These are phyloP conservation scores for Russula virescens DNA, from an alignment of 768 basidiomycete species.

Conservation along the genomic window DNA sequence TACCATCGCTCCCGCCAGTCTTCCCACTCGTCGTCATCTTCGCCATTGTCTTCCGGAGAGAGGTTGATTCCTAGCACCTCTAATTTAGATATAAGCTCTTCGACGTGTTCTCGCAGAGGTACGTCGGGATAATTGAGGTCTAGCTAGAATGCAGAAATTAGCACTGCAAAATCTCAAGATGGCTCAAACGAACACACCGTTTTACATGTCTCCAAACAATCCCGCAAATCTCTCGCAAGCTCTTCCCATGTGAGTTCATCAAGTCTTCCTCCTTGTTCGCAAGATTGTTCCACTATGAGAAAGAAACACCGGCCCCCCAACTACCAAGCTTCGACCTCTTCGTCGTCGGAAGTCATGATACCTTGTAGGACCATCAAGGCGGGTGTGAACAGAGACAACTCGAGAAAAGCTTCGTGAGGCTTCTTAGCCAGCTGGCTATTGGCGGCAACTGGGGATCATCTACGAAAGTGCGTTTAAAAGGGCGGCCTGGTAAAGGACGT, in stretches of 20 bases:
- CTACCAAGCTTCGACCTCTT: slow-evolving; percentile 90
- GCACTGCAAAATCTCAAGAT: slow-evolving; percentile 1
- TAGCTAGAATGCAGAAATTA: slow-evolving; percentile 40
- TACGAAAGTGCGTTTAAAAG: slow-evolving; percentile 26
- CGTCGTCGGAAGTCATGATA: slow-evolving; percentile 73
- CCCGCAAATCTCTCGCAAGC: slow-evolving; percentile 68
- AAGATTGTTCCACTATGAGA: slow-evolving; percentile 68
- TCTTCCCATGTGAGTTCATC: slow-evolving; percentile 66
- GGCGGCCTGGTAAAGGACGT: neutral
- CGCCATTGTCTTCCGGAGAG: slow-evolving; percentile 52
- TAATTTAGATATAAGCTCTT: slow-evolving; percentile 65
- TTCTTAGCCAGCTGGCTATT: slow-evolving; percentile 63
- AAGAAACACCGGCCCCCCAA: slow-evolving; percentile 93
- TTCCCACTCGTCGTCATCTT: slow-evolving; percentile 52
- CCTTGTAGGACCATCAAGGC: slow-evolving; percentile 75
- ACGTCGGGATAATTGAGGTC: slow-evolving; percentile 68
- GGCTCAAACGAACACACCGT: slow-evolving; percentile 41
- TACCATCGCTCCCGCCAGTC: slow-evolving; percentile 57
- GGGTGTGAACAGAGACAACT: slow-evolving; percentile 62
- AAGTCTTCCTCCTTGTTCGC: slow-evolving; percentile 43
- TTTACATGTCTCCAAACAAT: slow-evolving; percentile 80
- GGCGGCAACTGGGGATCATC: slow-evolving; percentile 67
- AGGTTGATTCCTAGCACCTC: slow-evolving; percentile 61
- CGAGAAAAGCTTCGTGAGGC: slow-evolving; percentile 79
- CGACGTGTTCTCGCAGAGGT: slow-evolving; percentile 67